A percentile compares a stretch with the other conserved stretches of the same genome.
phyloP scores from a whole-genome alignment of 1,284 basidiomycete species.

The Caloboletus firmus region DNA sequence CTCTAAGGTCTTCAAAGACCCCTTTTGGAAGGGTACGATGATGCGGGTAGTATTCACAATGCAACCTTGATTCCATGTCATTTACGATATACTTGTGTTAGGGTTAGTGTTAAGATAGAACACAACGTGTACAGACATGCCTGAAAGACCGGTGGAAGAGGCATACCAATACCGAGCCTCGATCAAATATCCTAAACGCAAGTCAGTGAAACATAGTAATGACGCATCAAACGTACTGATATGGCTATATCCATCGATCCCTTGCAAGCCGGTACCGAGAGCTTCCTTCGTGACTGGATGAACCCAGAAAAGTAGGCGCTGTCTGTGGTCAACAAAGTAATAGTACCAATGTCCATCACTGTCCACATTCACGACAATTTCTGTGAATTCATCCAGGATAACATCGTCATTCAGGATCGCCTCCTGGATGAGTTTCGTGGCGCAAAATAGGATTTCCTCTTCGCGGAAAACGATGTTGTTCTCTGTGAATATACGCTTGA shows the following conservation, averaged over 20 bases:
- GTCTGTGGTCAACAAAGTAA: constrained; percentile 23
- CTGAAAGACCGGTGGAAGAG: not conserved
- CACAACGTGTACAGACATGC: not conserved
- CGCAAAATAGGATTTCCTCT: constrained; percentile 4
- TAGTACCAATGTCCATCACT: constrained; percentile 4
- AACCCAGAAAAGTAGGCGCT: constrained; percentile 23
- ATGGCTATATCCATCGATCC: constrained; percentile 9
- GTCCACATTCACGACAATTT: constrained; percentile 22
- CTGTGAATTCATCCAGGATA: constrained; percentile 15
- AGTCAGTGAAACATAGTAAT: constrained; percentile 3
- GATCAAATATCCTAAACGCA: constrained; percentile 15
- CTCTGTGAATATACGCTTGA: constrained; percentile 22
- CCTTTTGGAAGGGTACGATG: constrained; percentile 6
- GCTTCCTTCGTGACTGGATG: not conserved
- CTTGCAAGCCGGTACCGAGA: constrained; percentile 6
- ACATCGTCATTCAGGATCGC: constrained; percentile 3
- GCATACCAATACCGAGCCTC: constrained; percentile 17
- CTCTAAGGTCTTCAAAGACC: constrained; percentile 16
- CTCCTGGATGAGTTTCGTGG: constrained; percentile 1
- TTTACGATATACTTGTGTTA: not conserved
- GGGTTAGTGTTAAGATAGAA: constrained; percentile 1
- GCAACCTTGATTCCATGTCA: constrained; percentile 13
- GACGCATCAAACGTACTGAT: constrained; percentile 15
- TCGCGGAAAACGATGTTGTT: not conserved
- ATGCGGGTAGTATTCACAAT: constrained; percentile 25